Conservation (phyloP, 2,329 filamentous ascomycete genomes). For the Pestalotiopsis sp. region DNA sequence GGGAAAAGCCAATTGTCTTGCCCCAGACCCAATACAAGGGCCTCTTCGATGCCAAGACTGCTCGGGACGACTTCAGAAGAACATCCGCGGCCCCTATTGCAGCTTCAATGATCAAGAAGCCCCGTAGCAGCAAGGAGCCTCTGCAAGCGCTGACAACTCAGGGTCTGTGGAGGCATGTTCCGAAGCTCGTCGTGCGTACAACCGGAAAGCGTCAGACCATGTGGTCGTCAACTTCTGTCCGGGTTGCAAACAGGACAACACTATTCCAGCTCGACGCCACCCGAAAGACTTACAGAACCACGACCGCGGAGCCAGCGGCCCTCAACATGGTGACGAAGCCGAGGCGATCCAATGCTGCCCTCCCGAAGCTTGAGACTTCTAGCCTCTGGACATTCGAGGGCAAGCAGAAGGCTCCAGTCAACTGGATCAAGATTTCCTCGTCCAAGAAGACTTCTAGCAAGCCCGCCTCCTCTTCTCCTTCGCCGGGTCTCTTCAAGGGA, state of each 20-base stretch:
- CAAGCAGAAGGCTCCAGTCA: conserved; percentile 16
- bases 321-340: conserved; percentile 32
- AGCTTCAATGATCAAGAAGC: conserved; percentile 16
- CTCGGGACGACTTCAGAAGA: conserved; percentile 20
- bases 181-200: background rate
- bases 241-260: conserved; percentile 11
- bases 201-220: conserved; percentile 1
- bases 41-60: conserved; percentile 20
- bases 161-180: conserved; percentile 32
- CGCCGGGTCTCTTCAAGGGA: conserved; percentile 1
- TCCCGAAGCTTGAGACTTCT: conserved; percentile 23
- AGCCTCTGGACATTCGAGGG: conserved; percentile 20
- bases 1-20: conserved; percentile 14
- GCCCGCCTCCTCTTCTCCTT: background rate
- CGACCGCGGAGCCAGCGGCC: conserved; percentile 33
- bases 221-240: conserved; percentile 9
- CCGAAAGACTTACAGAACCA: conserved; percentile 31
- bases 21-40: conserved; percentile 12
- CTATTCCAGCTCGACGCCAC: conserved; percentile 33
- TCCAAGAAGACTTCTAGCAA: background rate
- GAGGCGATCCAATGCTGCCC: conserved; percentile 24
- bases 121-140: conserved; percentile 17
- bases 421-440: conserved; percentile 27
- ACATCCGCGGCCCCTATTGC: conserved; percentile 20
- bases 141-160: conserved; percentile 32